Conservation (phyloP, 1,284 basidiomycete genomes). For the Rhodofomes roseus region DNA sequence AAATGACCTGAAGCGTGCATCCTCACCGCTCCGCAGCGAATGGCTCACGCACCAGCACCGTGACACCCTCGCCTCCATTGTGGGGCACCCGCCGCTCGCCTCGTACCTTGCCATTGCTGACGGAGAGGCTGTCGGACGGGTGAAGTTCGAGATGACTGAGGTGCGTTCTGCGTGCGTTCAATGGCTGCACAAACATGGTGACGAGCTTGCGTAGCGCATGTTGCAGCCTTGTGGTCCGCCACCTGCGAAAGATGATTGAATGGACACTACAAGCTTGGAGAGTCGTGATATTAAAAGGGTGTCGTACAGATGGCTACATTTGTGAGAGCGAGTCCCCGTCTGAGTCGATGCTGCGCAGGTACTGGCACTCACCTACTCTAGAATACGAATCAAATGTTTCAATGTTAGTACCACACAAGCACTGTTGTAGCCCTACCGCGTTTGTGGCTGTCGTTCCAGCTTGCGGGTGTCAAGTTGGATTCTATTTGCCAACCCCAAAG, state of each 20-base stretch:
- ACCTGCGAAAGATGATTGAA: slow-evolving; percentile 80
- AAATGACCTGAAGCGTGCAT: slow-evolving; percentile 4
- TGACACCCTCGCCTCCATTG: slow-evolving; percentile 89
- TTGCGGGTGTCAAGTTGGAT: too few species aligned
- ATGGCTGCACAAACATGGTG: slow-evolving; percentile 1
- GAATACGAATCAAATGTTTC: neutral
- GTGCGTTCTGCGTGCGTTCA: slow-evolving; percentile 42
- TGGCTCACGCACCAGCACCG: slow-evolving; percentile 98
- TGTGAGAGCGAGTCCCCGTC: neutral
- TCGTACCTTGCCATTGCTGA: slow-evolving; percentile 93
- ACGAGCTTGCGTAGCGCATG: slow-evolving; percentile 68
- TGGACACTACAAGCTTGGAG: neutral
- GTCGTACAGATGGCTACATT: neutral
- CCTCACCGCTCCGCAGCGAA: slow-evolving; percentile 58
- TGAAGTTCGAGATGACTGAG: slow-evolving; percentile 96
- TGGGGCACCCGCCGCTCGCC: slow-evolving; percentile 84
- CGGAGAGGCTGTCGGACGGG: slow-evolving; percentile 84
- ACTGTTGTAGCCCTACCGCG: too few species aligned
- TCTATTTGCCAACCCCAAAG: neutral
- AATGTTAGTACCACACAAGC: neutral
- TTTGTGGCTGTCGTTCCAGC: too few species aligned
- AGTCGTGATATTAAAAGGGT: too few species aligned
- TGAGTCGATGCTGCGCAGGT: neutral
- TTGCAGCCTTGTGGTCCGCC: slow-evolving; percentile 98
- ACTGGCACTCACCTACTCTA: neutral